phyloP scores from a whole-genome alignment of 2,329 filamentous ascomycete species.

The Cladosporium sp. region DNA sequence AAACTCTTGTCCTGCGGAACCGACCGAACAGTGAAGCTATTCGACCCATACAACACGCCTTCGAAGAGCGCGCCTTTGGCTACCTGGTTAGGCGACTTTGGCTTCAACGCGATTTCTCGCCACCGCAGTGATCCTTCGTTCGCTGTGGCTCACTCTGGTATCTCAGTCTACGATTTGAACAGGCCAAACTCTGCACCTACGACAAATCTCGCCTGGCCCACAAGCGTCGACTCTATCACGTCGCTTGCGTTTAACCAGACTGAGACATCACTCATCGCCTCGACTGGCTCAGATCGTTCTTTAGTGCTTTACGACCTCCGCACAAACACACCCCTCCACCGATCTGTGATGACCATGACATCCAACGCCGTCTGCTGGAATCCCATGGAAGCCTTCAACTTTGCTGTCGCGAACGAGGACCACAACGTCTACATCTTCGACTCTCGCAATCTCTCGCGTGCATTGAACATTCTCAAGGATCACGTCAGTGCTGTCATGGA shows the following conservation, averaged over 20 bases:
- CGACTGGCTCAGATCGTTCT: slow-evolving; percentile 77
- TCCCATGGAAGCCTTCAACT: slow-evolving; percentile 94
- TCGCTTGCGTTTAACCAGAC: slow-evolving; percentile 86
- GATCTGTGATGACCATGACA: slow-evolving; percentile 75
- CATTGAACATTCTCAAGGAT: slow-evolving; percentile 84
- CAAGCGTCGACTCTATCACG: slow-evolving; percentile 83
- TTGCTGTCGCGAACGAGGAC: slow-evolving; percentile 89
- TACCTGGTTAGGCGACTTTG: slow-evolving; percentile 77
- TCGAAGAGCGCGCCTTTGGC: slow-evolving; percentile 67
- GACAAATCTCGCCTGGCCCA: slow-evolving; percentile 83
- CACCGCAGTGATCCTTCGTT: slow-evolving; percentile 77
- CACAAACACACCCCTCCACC: slow-evolving; percentile 76
- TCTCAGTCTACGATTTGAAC: slow-evolving; percentile 85
- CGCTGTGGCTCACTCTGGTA: slow-evolving; percentile 66
- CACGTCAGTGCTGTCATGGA: slow-evolving; percentile 94
- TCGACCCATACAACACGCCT: slow-evolving; percentile 76
- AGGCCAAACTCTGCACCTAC: slow-evolving; percentile 71
- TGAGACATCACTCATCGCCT: slow-evolving; percentile 86
- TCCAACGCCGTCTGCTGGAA: slow-evolving; percentile 88
- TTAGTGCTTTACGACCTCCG: slow-evolving; percentile 89
- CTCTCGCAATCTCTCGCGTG: slow-evolving; percentile 83
- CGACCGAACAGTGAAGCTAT: slow-evolving; percentile 84
- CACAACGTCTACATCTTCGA: slow-evolving; percentile 93
- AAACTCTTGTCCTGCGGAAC: slow-evolving; percentile 83
- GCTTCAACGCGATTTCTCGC: slow-evolving; percentile 79